phyloP scores from a whole-genome alignment of 148 eudicot species.

The Pharnaceum exiguum region DNA sequence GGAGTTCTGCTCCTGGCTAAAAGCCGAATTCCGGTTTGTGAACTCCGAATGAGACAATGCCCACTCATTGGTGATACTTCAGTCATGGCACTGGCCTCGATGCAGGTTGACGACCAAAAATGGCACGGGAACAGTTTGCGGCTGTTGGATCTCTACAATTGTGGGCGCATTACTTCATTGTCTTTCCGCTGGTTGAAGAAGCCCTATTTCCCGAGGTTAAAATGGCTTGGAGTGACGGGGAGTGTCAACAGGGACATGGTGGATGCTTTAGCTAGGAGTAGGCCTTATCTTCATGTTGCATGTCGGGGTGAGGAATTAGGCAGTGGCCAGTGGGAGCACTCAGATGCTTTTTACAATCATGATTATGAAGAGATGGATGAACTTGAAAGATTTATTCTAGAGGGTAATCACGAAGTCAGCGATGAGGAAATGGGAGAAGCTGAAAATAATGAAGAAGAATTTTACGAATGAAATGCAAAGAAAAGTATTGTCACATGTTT shows the following conservation, averaged over 20 bases:
- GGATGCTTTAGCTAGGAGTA: conserved; percentile 70
- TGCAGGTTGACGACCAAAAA: conserved; percentile 64
- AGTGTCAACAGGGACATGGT: conserved; percentile 64
- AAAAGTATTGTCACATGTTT: background rate
- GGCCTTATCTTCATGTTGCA: conserved; percentile 68
- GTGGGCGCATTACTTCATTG: conserved; percentile 79
- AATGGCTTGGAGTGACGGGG: conserved; percentile 86
- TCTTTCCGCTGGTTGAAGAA: conserved; percentile 84
- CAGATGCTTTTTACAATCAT: conserved; percentile 53
- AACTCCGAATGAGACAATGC: conserved; percentile 89
- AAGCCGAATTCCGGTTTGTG: conserved; percentile 53
- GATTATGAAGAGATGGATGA: conserved; percentile 87
- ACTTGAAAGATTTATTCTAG: conserved; percentile 76
- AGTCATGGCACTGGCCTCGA: conserved; percentile 86
- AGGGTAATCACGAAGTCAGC: conserved; percentile 38
- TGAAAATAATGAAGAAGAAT: conserved; percentile 29
- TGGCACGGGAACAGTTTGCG: conserved; percentile 78
- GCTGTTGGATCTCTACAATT: conserved; percentile 80
- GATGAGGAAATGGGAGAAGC: conserved; percentile 69
- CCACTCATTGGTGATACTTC: conserved; percentile 85
- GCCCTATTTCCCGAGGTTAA: conserved; percentile 87
- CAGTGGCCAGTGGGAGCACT: conserved; percentile 74
- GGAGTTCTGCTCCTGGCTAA: conserved; percentile 71
- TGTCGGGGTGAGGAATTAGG: conserved; percentile 86
- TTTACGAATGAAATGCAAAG: conserved; percentile 16